Base-by-base conservation (phyloP, 495 filamentous ascomycete genomes). In the Penicillium simplicissimum region DNA sequence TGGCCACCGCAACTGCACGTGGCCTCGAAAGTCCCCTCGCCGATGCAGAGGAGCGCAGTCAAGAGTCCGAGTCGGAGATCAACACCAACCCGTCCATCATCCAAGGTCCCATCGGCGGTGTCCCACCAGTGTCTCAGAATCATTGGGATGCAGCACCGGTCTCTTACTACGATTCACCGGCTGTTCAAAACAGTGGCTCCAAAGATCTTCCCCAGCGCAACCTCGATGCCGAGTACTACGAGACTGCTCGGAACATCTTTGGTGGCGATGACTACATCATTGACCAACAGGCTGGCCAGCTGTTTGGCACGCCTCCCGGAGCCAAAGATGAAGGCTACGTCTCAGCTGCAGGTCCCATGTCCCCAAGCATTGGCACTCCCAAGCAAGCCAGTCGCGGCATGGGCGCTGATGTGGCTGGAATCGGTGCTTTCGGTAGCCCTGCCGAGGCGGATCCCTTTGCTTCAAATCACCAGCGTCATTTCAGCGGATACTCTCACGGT, bases 271-370 rank as follows among this genome's bases (percentile, higher is more conserved):
- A 75, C 48, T 76, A 78, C 56, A 67, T 70, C 51, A 67, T 49
- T 31, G 74, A 77, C 23, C 57, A 72, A 58, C 71, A 76, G 28
- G 67, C 67, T 42, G 71, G 60, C 10, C 72, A 76, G 33, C 63
- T 75, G 55, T 76, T 77, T 56, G 73, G 71, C 21, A 82, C 77
- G 8, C 80, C 80, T 4, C 75, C 76, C 11, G 73, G 75, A 15
- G 73, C 72, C 52, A 89, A 87, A 60, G 93, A 96, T 68, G 93
- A 97, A 77, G 94, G 94, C 13, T 97, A 97, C 71, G 90, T 93
- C 52, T 96, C 93, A 15, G 90, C 91, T 59, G 88, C 88, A 21
- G 88, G 91, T 73, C 86, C 85, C 61, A 76, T 83, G 42, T 85
- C 85, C 52, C 79, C 82, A 3, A 83, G 80, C 57, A 72, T 77